Percentiles rank a stretch among this genome's conserved stretches.
These are phyloP conservation scores for Cladophialophora carrionii DNA, from an alignment of 2,329 filamentous ascomycete genomes.

Conservation along the genomic window DNA sequence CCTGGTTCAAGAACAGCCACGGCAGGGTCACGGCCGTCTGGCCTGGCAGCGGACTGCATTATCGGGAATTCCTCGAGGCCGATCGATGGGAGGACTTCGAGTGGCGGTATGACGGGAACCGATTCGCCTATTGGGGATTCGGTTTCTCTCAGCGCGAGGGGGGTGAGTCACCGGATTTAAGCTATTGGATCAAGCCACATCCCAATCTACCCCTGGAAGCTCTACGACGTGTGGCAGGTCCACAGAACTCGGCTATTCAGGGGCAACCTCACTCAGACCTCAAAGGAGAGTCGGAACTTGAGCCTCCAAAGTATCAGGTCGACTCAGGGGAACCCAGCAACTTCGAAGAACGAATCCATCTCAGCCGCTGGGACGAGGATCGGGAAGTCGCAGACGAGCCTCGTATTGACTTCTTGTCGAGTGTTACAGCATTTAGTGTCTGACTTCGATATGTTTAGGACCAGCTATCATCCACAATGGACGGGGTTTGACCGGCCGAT, in stretches of 20 bases:
- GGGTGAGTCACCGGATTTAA: not conserved
- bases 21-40: conserved; percentile 34
- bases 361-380: not conserved
- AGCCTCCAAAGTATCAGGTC: not conserved
- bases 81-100: conserved; percentile 39
- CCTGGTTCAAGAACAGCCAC: not conserved
- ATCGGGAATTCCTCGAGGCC: conserved; percentile 33
- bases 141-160: not conserved
- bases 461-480: not conserved
- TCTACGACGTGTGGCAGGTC: not conserved
- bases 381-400: not conserved
- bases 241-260: not conserved
- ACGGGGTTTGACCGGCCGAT: not conserved
- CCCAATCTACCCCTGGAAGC: not conserved
- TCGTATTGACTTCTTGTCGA: not conserved
- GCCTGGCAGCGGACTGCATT: conserved; percentile 39
- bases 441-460: not conserved
- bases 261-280: not conserved
- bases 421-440: not conserved
- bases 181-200: not conserved
- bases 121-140: not conserved
- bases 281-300: not conserved
- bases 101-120: conserved; percentile 29
- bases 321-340: not conserved
- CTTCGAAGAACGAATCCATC: not conserved